A percentile compares a stretch with the other conserved stretches of the same genome.
Evolutionary conservation across 225 moss, liverwort and hornwort species (phyloP).

Genomic region (Antitrichia curtipendula): DNA sequence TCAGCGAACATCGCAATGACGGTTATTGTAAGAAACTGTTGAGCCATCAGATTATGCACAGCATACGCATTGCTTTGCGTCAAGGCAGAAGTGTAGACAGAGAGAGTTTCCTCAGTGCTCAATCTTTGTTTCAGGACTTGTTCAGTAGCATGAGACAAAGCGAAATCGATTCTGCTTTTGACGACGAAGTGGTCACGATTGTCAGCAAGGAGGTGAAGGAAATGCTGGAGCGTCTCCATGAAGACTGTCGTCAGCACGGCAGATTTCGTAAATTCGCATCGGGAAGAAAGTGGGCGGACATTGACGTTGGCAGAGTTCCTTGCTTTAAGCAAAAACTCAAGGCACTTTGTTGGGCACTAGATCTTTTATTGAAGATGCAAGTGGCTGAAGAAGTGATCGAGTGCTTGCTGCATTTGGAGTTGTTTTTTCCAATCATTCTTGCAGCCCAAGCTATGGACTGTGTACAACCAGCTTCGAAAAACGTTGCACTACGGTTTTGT

Average conservation of each 20-base stretch:
- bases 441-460: too few species aligned
- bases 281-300: too few species aligned
- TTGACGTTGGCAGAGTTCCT: neutral
- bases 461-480: too few species aligned
- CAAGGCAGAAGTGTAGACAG: neutral
- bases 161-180: neutral
- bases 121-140: neutral
- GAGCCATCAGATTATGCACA: too few species aligned
- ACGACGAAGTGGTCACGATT: neutral
- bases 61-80: neutral
- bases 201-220: neutral
- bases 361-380: neutral
- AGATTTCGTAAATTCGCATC: fast-evolving
- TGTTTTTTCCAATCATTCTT: neutral
- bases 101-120: neutral
- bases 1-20: neutral
- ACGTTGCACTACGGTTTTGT: neutral
- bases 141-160: neutral
- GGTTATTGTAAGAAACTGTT: neutral
- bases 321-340: neutral
- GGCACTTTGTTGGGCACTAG: neutral
- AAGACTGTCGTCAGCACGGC: neutral
- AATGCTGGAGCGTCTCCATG: neutral
- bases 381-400: neutral
- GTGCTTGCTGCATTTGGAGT: neutral